Evolutionary conservation across 768 basidiomycete genomes (phyloP), one percentile per base, ranked within the genome.

Genomic region (Ramaria sp.): DNA sequence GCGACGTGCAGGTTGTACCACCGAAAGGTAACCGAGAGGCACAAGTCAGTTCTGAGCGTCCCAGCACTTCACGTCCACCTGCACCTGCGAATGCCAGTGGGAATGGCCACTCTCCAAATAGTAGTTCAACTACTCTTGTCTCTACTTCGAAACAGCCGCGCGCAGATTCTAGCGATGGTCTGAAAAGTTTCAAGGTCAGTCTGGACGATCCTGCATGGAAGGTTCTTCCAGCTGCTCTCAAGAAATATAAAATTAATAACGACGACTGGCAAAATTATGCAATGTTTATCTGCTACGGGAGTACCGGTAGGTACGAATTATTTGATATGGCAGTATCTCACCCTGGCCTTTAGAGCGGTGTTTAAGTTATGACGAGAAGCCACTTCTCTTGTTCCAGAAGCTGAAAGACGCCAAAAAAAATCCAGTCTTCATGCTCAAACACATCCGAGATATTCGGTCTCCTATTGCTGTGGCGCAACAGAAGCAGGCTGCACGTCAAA

Each of bases 191-290:
- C 79, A 92, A 95, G 68, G 95, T 99, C 57, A 96, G 89, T 60
- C 67, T 99, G 55, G 95, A 98, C 52, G 96, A 99, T 66, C 96
- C 96, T 0, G 96, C 95, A 30, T 98, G 89, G 86, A 98, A 98
- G 65, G 96, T 99, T 20, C 73, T 99, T 15, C 96, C 96, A 1
- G 96, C 96, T 0, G 96, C 96, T 15, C 73, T 99, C 59, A 97
- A 97, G 72, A 98, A 98, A 69, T 99, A 99, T 68, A 93, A 90
- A 64, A 98, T 98, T 70, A 92, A 95, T 67, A 90, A 90, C 61
- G 96, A 98, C 59, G 94, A 89, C 67, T 99, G 96, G 96, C 86
- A 92, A 73, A 89, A 92, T 63, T 99, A 98, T 71, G 96, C 96
- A 27, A 88, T 99, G 85, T 99, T 99, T 70, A 98, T 99, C 57